phyloP scores from a whole-genome alignment of 305 asterid genomes.

The Ajuga reptans region DNA sequence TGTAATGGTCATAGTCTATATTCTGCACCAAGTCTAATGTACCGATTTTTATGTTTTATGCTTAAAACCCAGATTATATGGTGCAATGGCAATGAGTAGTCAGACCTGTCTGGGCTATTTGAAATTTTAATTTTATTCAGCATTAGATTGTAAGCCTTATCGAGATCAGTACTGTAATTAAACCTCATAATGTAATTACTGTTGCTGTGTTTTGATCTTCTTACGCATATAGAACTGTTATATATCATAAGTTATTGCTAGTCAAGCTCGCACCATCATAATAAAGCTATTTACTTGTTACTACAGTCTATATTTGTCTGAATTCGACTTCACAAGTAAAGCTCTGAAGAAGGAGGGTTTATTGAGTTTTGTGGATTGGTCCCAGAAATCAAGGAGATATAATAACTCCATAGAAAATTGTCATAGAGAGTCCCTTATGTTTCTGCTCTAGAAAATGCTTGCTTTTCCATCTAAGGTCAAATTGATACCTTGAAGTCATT shows the following conservation, averaged over 20 bases:
- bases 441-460: conserved; percentile 5
- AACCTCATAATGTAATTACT: background rate
- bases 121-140: conserved; percentile 4
- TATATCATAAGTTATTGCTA: background rate
- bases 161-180: no score
- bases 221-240: background rate
- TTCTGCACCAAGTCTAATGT: background rate
- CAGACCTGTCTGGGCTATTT: background rate
- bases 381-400: background rate
- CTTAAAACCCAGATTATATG: no score
- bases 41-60: no score
- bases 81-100: background rate
- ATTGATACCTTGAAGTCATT: background rate
- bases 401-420: background rate
- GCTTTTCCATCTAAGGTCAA: background rate
- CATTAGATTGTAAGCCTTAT: background rate
- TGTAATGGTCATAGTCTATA: background rate
- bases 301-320: background rate
- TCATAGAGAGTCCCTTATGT: background rate
- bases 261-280: background rate
- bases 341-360: background rate
- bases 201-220: background rate
- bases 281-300: background rate
- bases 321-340: background rate
- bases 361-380: background rate